These are phyloP conservation scores for Excoecaria cochinchinensis DNA, from an alignment of 345 rosid genomes.

Conservation along the genomic window DNA sequence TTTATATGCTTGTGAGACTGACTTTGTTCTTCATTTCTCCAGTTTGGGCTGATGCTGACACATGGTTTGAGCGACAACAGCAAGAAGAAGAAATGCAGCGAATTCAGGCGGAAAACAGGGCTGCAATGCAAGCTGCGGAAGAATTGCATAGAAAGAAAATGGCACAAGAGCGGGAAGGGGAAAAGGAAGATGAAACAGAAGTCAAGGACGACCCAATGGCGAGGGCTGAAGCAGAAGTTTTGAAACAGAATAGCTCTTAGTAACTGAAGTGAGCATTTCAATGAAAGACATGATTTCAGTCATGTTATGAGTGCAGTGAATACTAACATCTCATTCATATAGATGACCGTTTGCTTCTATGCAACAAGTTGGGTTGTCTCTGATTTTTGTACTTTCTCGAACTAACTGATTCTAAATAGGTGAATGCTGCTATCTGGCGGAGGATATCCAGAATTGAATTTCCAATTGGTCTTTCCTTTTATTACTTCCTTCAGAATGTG, in stretches of 20 bases:
- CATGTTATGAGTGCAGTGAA: background rate
- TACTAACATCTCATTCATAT: background rate
- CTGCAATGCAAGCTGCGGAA: constrained; percentile 86
- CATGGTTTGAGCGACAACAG: constrained; percentile 95
- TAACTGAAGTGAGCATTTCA: background rate
- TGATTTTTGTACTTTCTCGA: background rate
- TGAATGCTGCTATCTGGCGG: too few relatives aligned
- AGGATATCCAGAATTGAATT: too few relatives aligned
- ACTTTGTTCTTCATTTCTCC: constrained; percentile 22
- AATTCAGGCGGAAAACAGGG: constrained; percentile 78
- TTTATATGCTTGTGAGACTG: background rate
- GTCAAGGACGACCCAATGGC: constrained; percentile 80
- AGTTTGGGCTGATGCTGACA: constrained; percentile 99
- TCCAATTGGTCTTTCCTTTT: too few relatives aligned
- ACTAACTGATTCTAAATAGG: too few relatives aligned
- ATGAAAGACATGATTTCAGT: background rate
- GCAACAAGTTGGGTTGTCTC: background rate
- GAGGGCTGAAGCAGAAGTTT: constrained; percentile 64
- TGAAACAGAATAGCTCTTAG: constrained; percentile 34
- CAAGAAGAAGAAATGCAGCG: constrained; percentile 86
- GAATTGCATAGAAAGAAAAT: constrained; percentile 84
- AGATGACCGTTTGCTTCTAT: background rate
- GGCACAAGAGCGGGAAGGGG: constrained; percentile 83
- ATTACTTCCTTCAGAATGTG: too few relatives aligned
- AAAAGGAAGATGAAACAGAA: constrained; percentile 74